Conservation (phyloP, 2,329 filamentous ascomycete genomes). For the Ophiostoma ulmi region DNA sequence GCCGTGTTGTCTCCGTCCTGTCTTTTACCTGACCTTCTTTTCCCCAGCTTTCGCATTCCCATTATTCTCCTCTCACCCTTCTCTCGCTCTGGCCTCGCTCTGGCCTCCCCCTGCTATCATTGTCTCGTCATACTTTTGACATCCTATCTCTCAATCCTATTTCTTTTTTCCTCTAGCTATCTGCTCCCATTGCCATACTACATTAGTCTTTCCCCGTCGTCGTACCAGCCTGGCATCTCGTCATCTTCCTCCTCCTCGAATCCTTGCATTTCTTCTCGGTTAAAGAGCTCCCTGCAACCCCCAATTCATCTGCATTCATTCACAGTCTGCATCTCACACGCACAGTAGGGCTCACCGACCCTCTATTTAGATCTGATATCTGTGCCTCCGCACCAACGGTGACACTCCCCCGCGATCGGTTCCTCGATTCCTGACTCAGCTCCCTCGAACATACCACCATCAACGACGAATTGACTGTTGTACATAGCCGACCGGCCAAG, state of each 20-base stretch:
- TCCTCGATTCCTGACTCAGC: not conserved
- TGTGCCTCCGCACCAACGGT: conserved; percentile 6
- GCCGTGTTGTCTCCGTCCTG: not conserved
- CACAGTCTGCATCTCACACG: not conserved
- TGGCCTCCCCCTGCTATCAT: not conserved
- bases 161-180: not conserved
- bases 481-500: not conserved
- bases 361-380: conserved; percentile 15
- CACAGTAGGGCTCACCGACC: conserved; percentile 16
- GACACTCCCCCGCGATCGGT: not conserved
- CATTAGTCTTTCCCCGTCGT: not conserved
- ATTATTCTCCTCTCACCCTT: not conserved
- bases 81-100: not conserved
- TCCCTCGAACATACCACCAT: not conserved
- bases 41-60: conserved; percentile 1
- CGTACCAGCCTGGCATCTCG: not conserved
- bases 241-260: not conserved
- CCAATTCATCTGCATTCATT: not conserved
- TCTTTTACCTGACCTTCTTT: not conserved
- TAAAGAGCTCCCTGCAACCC: not conserved
- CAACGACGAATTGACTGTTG: conserved; percentile 8
- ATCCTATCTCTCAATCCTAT: not conserved
- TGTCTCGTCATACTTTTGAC: not conserved
- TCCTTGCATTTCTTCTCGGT: conserved; percentile 1
- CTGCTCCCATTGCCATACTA: not conserved